A percentile compares a stretch with the other conserved stretches of the same genome.
Conservation (phyloP, 345 rosid species). For the Brassica nigra region DNA sequence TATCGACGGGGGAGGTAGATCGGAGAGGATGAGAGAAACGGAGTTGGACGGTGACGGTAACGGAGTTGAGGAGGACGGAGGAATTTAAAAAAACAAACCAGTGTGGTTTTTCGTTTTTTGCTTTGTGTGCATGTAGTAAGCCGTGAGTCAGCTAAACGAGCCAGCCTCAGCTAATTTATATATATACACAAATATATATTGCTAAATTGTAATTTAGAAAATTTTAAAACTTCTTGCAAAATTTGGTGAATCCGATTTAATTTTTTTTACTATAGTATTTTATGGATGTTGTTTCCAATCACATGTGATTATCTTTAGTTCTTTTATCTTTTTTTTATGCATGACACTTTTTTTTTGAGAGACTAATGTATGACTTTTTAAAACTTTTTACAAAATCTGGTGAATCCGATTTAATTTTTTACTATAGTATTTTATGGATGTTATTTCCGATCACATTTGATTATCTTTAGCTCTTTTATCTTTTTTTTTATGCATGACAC, state of each 20-base stretch:
- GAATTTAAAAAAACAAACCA: slow-evolving; percentile 14
- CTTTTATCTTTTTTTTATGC: not conserved
- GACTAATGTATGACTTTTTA: too few species aligned
- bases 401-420: not conserved
- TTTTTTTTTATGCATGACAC: not conserved
- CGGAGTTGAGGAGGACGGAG: slow-evolving; percentile 33
- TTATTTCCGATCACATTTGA: not conserved
- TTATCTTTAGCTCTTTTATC: not conserved
- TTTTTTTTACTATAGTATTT: not conserved
- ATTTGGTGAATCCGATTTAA: not conserved
- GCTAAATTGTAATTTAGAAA: not conserved
- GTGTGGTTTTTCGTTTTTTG: not conserved
- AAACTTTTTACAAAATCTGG: too few species aligned
- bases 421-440: not conserved
- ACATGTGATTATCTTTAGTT: not conserved
- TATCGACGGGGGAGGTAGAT: slow-evolving; percentile 24
- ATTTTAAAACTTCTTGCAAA: not conserved
- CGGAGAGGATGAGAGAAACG: slow-evolving; percentile 34
- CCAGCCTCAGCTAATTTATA: not conserved
- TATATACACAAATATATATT: not conserved
- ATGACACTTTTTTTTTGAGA: not conserved
- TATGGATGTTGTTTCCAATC: not conserved
- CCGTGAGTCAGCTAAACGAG: slow-evolving; percentile 21
- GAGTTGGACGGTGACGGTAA: slow-evolving; percentile 35
- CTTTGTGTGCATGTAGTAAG: slow-evolving; percentile 28